A percentile compares a stretch with the other conserved stretches of the same genome.
These are phyloP conservation scores for Ligustrum vulgare DNA, from an alignment of 257 asterid species.

Conservation along the genomic window DNA sequence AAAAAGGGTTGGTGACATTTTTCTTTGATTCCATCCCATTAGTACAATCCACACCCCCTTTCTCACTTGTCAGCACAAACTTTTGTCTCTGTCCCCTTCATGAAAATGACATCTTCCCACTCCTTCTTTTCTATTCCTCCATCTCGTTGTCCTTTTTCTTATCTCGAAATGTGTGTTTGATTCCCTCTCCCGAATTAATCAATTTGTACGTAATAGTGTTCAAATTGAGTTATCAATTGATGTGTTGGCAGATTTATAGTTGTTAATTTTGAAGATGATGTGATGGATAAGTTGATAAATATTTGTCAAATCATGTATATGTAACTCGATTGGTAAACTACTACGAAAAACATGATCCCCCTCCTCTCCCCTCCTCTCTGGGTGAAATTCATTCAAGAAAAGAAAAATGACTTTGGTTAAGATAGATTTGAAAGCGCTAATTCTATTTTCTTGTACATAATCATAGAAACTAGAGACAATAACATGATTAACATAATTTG, in stretches of 20 bases:
- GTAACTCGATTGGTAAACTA: too few relatives aligned
- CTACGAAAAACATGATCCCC: too few relatives aligned
- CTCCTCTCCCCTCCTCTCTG: neutral
- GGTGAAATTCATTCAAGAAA: conserved; percentile 4
- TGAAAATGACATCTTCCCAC: conserved; percentile 60
- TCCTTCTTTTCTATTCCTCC: conserved; percentile 46
- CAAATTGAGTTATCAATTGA: too few relatives aligned
- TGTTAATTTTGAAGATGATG: too few relatives aligned
- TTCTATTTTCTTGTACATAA: neutral
- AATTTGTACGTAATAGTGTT: too few relatives aligned
- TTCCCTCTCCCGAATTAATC: conserved; percentile 11
- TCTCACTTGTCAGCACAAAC: conserved; percentile 28
- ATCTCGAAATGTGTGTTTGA: conserved; percentile 40
- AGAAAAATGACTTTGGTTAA: neutral
- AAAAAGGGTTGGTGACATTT: neutral
- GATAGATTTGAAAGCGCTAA: neutral
- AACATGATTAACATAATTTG: neutral
- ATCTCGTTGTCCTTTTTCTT: conserved; percentile 40
- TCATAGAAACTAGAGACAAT: neutral
- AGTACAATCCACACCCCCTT: conserved; percentile 9
- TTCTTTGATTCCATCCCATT: neutral
- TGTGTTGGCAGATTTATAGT: too few relatives aligned
- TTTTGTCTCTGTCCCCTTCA: conserved; percentile 40
- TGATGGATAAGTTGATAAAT: too few relatives aligned
- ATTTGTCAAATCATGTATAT: too few relatives aligned